Percentiles rank a stretch among this genome's conserved stretches.
Conservation (phyloP, 164 flowering plant species). For the Vitis cinerea region DNA sequence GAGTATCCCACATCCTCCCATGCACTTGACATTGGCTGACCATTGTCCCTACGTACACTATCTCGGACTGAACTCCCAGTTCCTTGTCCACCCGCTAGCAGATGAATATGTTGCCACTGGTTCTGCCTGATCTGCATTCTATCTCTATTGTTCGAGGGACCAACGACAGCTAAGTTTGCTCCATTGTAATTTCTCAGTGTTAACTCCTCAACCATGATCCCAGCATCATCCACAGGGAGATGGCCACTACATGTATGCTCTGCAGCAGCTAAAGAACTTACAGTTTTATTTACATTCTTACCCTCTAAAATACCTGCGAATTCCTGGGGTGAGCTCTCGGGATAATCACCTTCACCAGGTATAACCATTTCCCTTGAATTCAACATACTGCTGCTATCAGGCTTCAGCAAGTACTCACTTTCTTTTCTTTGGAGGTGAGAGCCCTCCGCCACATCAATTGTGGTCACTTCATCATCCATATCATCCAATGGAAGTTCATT, state of each 20-base stretch:
- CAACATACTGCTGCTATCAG: constrained; percentile 29
- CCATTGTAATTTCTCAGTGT: constrained; percentile 47
- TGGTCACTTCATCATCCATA: constrained; percentile 52
- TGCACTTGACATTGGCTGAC: constrained; percentile 15
- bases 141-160: constrained; percentile 41
- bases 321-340: constrained; percentile 33
- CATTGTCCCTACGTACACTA: constrained; percentile 24
- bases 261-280: constrained; percentile 22
- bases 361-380: constrained; percentile 39
- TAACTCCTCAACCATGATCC: constrained; percentile 67
- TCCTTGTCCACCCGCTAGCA: constrained; percentile 46
- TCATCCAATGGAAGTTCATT: constrained; percentile 15
- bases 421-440: constrained; percentile 37
- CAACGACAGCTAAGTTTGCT: constrained; percentile 38
- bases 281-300: constrained; percentile 28
- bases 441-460: constrained; percentile 28
- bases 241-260: constrained; percentile 38
- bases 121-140: constrained; percentile 26
- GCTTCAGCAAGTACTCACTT: constrained; percentile 23
- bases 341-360: constrained; percentile 38
- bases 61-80: constrained; percentile 28
- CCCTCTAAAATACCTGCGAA: constrained; percentile 39
- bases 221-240: constrained; percentile 37
- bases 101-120: constrained; percentile 54
- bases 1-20: constrained; percentile 29